phyloP scores from a whole-genome alignment of 2,329 filamentous ascomycete species.

The Sarocladium strictum region DNA sequence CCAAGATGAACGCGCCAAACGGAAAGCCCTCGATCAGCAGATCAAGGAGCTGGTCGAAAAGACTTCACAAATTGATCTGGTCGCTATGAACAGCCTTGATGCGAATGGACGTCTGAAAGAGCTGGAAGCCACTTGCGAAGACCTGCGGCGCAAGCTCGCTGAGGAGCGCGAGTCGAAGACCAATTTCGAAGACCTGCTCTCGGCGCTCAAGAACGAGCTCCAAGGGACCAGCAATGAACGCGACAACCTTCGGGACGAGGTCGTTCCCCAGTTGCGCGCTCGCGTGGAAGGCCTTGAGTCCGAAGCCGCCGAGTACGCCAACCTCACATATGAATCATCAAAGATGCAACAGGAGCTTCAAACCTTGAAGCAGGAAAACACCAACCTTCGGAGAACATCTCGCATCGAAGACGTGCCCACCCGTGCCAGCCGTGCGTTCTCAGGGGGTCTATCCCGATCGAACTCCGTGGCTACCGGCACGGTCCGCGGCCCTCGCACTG shows the following conservation, averaged over 20 bases:
- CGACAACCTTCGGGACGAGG: conserved; percentile 84
- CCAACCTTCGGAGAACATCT: conserved; percentile 41
- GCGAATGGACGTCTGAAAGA: conserved; percentile 62
- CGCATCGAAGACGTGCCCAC: conserved; percentile 11
- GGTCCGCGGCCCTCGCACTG: conserved; percentile 32
- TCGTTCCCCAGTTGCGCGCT: conserved; percentile 72
- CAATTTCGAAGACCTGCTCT: conserved; percentile 88
- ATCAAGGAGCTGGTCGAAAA: conserved; percentile 77
- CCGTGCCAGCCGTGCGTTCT: conserved; percentile 14
- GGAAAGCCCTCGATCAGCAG: conserved; percentile 74
- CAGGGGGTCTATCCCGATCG: conserved; percentile 53
- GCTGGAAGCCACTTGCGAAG: conserved; percentile 74
- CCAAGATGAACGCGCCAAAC: conserved; percentile 74
- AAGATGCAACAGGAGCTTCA: conserved; percentile 85
- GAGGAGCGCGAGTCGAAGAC: conserved; percentile 85
- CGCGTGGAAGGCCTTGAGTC: conserved; percentile 73
- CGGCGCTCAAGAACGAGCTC: conserved; percentile 76
- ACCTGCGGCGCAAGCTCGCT: conserved; percentile 70
- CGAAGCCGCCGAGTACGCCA: conserved; percentile 66
- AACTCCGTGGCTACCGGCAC: conserved; percentile 59
- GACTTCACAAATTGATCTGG: conserved; percentile 56
- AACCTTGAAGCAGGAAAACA: conserved; percentile 61
- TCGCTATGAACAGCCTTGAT: conserved; percentile 50
- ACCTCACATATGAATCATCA: conserved; percentile 70
- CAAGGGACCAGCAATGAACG: conserved; percentile 79